Conservation (phyloP, 1,284 basidiomycete species). For the Peniophora sp. region DNA sequence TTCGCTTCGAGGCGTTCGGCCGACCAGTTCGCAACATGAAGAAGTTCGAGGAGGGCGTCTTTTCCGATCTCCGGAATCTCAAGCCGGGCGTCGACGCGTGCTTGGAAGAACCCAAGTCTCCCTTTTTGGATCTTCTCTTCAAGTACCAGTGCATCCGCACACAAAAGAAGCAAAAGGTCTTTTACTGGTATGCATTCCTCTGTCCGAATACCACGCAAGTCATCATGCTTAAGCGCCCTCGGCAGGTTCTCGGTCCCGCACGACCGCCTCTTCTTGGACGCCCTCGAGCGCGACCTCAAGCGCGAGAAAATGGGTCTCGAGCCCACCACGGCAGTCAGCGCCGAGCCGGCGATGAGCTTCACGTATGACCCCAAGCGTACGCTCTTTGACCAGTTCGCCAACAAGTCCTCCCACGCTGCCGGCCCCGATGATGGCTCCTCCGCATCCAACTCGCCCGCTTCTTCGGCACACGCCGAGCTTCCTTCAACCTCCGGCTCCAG, state of each 20-base stretch:
- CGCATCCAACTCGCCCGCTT: slow-evolving; percentile 16
- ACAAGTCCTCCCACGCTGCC: slow-evolving; percentile 43
- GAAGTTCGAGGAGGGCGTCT: slow-evolving; percentile 91
- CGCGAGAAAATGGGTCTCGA: slow-evolving; percentile 84
- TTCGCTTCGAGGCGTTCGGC: slow-evolving; percentile 86
- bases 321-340: slow-evolving; percentile 67
- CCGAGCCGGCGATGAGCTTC: slow-evolving; percentile 79
- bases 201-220: not conserved
- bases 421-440: slow-evolving; percentile 14
- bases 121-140: slow-evolving; percentile 87
- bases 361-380: slow-evolving; percentile 80
- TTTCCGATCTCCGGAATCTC: slow-evolving; percentile 83
- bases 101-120: slow-evolving; percentile 90
- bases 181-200: slow-evolving; percentile 80
- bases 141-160: slow-evolving; percentile 93
- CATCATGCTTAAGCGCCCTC: slow-evolving; percentile 19
- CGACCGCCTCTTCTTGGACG: slow-evolving; percentile 91
- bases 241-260: slow-evolving; percentile 79
- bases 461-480: slow-evolving; percentile 13
- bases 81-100: slow-evolving; percentile 88
- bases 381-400: slow-evolving; percentile 81
- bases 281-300: slow-evolving; percentile 88
- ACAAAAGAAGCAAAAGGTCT: slow-evolving; percentile 94
- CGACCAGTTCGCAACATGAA: slow-evolving; percentile 77
- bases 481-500: slow-evolving; percentile 13